Conservation (phyloP, 2,329 filamentous ascomycete genomes). For the Cercospora sp. region DNA sequence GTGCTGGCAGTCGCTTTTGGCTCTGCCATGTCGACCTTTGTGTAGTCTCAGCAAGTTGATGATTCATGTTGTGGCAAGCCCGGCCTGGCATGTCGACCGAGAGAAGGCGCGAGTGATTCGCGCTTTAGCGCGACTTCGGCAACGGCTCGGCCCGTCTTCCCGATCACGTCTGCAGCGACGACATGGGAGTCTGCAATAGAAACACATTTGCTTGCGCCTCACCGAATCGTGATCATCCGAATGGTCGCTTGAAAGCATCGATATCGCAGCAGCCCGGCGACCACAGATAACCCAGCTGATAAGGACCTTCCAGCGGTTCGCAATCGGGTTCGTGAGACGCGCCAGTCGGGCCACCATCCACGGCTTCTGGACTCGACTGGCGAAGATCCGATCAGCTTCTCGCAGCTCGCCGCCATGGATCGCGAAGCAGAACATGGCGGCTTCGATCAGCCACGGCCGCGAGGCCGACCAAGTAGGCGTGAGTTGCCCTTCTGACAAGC, state of each 20-base stretch:
- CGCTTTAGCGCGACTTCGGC: neutral
- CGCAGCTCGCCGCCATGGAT: conserved; percentile 31
- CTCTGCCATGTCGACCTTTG: neutral
- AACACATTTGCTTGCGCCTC: neutral
- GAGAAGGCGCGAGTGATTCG: neutral
- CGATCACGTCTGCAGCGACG: neutral
- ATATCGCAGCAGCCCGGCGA: neutral
- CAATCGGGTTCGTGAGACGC: neutral
- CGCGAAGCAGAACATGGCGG: conserved; percentile 33
- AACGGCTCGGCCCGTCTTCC: neutral
- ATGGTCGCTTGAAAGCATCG: neutral
- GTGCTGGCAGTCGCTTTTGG: neutral
- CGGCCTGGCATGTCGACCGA: neutral
- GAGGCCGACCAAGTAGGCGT: conserved; percentile 32
- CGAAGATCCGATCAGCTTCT: neutral
- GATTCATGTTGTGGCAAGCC: neutral
- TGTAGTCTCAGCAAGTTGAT: neutral
- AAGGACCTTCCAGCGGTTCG: neutral
- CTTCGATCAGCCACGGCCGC: conserved; percentile 27
- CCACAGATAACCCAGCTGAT: neutral
- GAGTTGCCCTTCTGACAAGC: conserved; percentile 13
- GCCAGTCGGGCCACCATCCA: neutral
- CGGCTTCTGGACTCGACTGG: neutral
- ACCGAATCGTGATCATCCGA: neutral
- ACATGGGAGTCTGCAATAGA: neutral